Base-by-base conservation (phyloP, 768 basidiomycete genomes). In the Saitozyma podzolica region DNA sequence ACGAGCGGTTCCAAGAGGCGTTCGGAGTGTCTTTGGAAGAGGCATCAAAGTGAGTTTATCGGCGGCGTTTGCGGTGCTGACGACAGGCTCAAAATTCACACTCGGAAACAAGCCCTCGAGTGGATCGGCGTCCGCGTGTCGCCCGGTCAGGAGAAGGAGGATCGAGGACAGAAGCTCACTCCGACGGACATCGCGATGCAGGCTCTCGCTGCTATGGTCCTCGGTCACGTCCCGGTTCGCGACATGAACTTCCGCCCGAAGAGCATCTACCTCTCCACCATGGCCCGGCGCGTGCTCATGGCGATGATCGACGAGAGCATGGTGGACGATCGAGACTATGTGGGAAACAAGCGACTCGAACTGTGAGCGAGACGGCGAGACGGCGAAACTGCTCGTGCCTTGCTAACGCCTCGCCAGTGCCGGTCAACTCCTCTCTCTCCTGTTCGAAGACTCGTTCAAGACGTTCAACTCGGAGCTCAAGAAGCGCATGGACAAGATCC, bases 361-460 rank as follows among this genome's bases (percentile, higher is more conserved):
- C 85, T 99, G 95, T 96, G 79, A 75, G 89, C 84, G 7, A 29
- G 29, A 29, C 29, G 29, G 29, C 29, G 29, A 29, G 29, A 29
- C 29, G 5, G 29, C 29, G 29, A 64, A 74, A 29, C 5, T 29
- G 29, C 29, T 29, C 29, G 29, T 29, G 29, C 29, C 29, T 5
- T 2, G 29, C 29, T 29, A 5, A 29, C 29, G 5, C 29, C 19
- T 66, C 16, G 29, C 13, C 37, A 97, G 94, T 57, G 96, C 96
- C 52, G 96, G 96, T 43, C 96, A 98, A 76, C 85, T 99, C 14
- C 84, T 99, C 37, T 92, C 94, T 7, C 84, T 99, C 10, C 85
- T 99, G 3, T 99, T 99, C 66, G 96, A 99, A 80, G 96, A 99
- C 80, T 83, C 97, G 29, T 99, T 99, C 85, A 99, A 99, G 80